A percentile compares a stretch with the other conserved stretches of the same genome.
Conservation (phyloP, 495 filamentous ascomycete species). For the Lophiotrema nucula region DNA sequence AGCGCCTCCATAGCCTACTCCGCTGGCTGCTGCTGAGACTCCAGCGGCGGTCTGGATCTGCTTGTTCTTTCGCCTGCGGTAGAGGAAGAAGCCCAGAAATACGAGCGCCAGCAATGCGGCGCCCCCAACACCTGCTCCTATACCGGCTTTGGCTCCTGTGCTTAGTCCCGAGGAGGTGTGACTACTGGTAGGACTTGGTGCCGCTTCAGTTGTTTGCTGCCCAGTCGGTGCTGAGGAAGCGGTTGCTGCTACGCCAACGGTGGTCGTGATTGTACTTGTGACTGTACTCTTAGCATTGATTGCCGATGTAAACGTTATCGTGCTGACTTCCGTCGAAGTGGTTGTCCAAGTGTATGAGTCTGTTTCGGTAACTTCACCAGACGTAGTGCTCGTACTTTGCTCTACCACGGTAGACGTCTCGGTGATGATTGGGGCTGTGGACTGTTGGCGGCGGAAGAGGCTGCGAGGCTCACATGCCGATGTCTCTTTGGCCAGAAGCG, state of each 20-base stretch:
- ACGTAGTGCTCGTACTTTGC: background rate
- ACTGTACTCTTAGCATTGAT: constrained; percentile 2
- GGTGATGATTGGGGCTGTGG: background rate
- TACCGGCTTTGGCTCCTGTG: background rate
- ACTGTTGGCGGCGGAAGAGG: background rate
- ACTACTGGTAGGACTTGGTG: background rate
- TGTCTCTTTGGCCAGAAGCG: background rate
- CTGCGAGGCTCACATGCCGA: background rate
- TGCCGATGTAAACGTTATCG: constrained; percentile 3
- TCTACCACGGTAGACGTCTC: background rate
- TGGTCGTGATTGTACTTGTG: background rate
- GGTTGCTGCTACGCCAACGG: background rate
- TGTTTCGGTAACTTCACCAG: constrained; percentile 1
- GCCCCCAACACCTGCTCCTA: background rate
- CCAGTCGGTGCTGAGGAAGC: background rate
- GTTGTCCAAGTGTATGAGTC: constrained; percentile 7
- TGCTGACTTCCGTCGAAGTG: background rate
- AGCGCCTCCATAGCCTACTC: background rate
- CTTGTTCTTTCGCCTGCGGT: background rate
- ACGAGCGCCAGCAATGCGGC: background rate
- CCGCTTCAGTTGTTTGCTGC: background rate
- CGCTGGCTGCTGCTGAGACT: background rate
- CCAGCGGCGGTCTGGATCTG: background rate
- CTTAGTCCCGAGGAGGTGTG: background rate
- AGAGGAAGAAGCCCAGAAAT: background rate